Evolutionary conservation across 2,329 filamentous ascomycete genomes (phyloP).

Genomic region (Sphaerulina populicola): DNA sequence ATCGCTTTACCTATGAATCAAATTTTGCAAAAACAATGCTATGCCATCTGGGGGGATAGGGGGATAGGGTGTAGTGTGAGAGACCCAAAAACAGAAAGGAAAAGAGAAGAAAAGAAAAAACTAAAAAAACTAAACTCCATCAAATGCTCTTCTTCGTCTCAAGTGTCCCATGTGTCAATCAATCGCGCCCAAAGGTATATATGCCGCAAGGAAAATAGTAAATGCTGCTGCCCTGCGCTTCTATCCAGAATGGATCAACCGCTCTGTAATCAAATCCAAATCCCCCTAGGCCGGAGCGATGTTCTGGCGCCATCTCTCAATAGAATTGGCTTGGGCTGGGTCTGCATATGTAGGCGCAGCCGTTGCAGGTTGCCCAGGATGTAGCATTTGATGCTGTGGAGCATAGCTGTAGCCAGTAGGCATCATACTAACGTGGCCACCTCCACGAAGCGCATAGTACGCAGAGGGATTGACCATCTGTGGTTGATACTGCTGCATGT

Average conservation of each 20-base stretch:
- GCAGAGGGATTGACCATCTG: constrained; percentile 15
- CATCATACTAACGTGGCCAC: not conserved
- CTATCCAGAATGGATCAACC: not conserved
- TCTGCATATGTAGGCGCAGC: not conserved
- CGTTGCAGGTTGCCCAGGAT: constrained; percentile 1
- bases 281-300: constrained; percentile 2
- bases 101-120: too few relatives aligned
- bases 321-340: constrained; percentile 2
- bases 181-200: not conserved
- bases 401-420: not conserved
- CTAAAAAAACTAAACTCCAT: not conserved
- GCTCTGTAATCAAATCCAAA: not conserved
- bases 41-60: too few relatives aligned
- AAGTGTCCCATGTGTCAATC: not conserved
- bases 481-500: constrained; percentile 12
- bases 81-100: too few relatives aligned
- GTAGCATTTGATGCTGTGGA: not conserved
- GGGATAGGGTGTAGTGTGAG: too few relatives aligned
- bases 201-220: too few relatives aligned
- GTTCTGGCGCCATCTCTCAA: constrained; percentile 7
- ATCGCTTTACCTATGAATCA: too few relatives aligned
- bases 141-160: not conserved
- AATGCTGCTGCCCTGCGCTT: not conserved
- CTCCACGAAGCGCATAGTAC: constrained; percentile 15
- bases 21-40: too few relatives aligned